Conservation (phyloP, 2,329 filamentous ascomycete genomes). For the Ophiocordyceps camponoti-saundersi region DNA sequence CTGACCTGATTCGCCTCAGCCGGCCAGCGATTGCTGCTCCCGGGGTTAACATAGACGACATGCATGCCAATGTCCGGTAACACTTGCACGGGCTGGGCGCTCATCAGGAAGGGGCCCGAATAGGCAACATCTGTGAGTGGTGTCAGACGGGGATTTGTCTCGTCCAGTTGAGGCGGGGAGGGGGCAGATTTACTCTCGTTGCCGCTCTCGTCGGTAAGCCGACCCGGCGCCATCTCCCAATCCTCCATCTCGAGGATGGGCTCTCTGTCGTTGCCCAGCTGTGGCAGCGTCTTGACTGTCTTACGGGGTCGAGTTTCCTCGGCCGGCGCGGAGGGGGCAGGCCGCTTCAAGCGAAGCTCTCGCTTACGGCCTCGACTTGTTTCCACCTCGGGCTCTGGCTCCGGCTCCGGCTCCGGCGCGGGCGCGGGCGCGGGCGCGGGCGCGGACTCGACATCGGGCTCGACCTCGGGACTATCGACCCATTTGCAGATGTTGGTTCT, state of each 20-base stretch:
- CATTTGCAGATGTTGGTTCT: slow-evolving; percentile 5
- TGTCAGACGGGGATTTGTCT: not conserved
- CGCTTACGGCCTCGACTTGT: not conserved
- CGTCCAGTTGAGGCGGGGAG: too few relatives aligned
- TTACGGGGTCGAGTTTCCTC: not conserved
- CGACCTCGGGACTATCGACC: not conserved
- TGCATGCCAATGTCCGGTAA: slow-evolving; percentile 22
- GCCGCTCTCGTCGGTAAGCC: slow-evolving; percentile 12
- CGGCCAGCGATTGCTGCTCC: slow-evolving; percentile 14
- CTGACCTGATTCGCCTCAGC: slow-evolving; percentile 14
- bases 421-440: not conserved
- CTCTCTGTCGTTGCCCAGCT: slow-evolving; percentile 5
- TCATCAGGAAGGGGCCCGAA: slow-evolving; percentile 23
- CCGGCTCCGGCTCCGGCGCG: not conserved
- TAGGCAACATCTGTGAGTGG: slow-evolving; percentile 20
- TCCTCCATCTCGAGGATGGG: slow-evolving; percentile 17
- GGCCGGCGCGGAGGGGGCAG: not conserved
- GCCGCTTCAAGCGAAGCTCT: not conserved
- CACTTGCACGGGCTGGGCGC: slow-evolving; percentile 17
- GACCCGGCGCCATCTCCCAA: slow-evolving; percentile 28
- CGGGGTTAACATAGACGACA: slow-evolving; percentile 21
- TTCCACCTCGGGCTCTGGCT: not conserved
- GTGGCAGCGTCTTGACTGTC: not conserved
- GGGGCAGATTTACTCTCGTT: slow-evolving; percentile 17
- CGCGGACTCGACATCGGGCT: not conserved